Conservation (phyloP, 441 rosid genomes). For the Hypseocharis bilobata region DNA sequence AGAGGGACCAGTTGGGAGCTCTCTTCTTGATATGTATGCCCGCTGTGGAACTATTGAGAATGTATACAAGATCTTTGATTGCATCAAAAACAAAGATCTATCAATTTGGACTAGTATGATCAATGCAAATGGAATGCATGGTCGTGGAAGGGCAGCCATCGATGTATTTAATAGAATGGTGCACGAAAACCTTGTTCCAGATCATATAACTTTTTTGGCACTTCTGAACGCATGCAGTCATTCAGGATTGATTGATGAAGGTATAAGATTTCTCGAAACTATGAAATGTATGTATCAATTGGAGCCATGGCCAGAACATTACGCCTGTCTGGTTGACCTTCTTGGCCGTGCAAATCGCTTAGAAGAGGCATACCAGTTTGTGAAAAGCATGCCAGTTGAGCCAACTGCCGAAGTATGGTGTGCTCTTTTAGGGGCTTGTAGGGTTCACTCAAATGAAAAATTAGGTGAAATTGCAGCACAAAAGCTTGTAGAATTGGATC, state of each 20-base stretch:
- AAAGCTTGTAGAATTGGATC: slow-evolving; percentile 47
- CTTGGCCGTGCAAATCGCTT: slow-evolving; percentile 67
- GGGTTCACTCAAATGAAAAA: slow-evolving; percentile 57
- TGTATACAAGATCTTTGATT: slow-evolving; percentile 42
- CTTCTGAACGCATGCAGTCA: slow-evolving; percentile 79
- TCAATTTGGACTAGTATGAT: slow-evolving; percentile 73
- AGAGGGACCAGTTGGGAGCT: slow-evolving; percentile 48
- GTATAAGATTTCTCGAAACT: slow-evolving; percentile 43
- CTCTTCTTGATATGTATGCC: slow-evolving; percentile 80
- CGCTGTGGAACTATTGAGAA: slow-evolving; percentile 57
- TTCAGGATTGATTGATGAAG: slow-evolving; percentile 67
- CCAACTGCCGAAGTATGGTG: slow-evolving; percentile 83
- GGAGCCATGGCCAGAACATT: slow-evolving; percentile 88
- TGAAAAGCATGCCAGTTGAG: slow-evolving; percentile 47
- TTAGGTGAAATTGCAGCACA: slow-evolving; percentile 59
- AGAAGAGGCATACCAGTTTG: slow-evolving; percentile 64
- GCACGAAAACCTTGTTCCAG: slow-evolving; percentile 41
- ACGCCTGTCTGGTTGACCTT: slow-evolving; percentile 74
- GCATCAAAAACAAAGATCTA: slow-evolving; percentile 34
- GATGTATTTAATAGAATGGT: slow-evolving; percentile 48
- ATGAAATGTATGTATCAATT: slow-evolving; percentile 55
- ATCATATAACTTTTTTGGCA: slow-evolving; percentile 66
- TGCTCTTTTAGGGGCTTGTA: slow-evolving; percentile 72
- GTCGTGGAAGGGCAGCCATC: slow-evolving; percentile 54
- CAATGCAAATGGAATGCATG: slow-evolving; percentile 76